Base-by-base conservation (phyloP, 192 early-diverging fungal genomes). In the Coemansia sp. region DNA sequence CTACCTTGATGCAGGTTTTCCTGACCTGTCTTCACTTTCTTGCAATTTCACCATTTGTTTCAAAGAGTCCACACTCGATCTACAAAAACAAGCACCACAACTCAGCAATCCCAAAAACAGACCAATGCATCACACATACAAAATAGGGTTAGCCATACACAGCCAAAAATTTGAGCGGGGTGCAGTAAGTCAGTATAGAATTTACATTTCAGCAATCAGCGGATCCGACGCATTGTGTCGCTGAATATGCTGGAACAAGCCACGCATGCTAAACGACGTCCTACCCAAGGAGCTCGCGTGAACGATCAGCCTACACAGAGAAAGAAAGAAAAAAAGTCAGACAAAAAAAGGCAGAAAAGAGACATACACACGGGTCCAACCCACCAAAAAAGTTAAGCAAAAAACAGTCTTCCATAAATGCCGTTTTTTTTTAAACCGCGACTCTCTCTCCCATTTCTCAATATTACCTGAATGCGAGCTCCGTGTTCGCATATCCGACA, bases 381-480 rank as follows among this genome's bases (percentile, higher is more conserved):
- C 24, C 24, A 27, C 24, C 24, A 27, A 19, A 10, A 48, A n/a
- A 6, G 6, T 6, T 50, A 62, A 40, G 37, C 29, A 37, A 14
- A 48, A 31, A 41, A 37, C 65, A 57, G 24, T 27, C 24, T 27
- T n/a, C n/a, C n/a, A n/a, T n/a, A n/a, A n/a, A n/a, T n/a, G n/a
- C n/a, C n/a, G n/a, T n/a, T n/a, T n/a, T n/a, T n/a, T n/a, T n/a
- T n/a, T n/a, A n/a, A n/a, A n/a, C n/a, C n/a, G 24, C 24, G 24
- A 27, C 24, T 27, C 24, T 27, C 24, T 27, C 24, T 27, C 24
- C 24, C 24, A 27, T 29, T 17, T 31, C 11, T 65, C 16, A 63
- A 71, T 60, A 79, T 64, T 79, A 79, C 77, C 77, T 79, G 45
- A 79, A 41, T 37, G 64, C 70, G 33, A 74, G 64, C 45, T 74